Evolutionary conservation across 805 yeast species (phyloP).

Genomic region (Candida sphagnicola): DNA sequence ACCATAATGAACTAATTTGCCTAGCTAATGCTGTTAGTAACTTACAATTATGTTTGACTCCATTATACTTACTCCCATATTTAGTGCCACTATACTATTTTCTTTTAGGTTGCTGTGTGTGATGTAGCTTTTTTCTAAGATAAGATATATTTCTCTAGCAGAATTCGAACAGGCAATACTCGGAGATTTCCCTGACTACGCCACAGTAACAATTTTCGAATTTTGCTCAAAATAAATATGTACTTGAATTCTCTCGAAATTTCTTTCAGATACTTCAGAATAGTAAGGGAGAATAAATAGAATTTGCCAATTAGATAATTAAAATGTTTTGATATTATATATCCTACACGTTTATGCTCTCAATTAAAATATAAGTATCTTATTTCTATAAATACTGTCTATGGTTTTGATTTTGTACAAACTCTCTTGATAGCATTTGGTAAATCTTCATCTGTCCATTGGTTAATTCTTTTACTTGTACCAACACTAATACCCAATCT

Average conservation of each 20-base stretch:
- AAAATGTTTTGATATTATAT: too few relatives aligned
- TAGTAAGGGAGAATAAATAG: too few relatives aligned
- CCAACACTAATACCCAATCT: conserved; percentile 40
- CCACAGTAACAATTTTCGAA: too few relatives aligned
- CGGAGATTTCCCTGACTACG: neutral
- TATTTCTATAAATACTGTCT: neutral
- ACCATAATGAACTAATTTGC: conserved; percentile 65
- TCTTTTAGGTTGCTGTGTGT: neutral
- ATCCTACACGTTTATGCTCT: too few relatives aligned
- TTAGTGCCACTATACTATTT: neutral
- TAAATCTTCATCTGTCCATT: conserved; percentile 58
- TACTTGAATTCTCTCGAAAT: too few relatives aligned
- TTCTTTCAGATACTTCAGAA: too few relatives aligned
- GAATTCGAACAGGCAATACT: neutral
- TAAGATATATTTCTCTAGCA: neutral
- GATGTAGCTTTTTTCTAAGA: neutral
- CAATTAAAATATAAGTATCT: too few relatives aligned
- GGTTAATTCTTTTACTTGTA: conserved; percentile 50
- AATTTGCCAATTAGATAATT: too few relatives aligned
- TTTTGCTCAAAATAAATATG: too few relatives aligned
- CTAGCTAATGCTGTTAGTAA: conserved; percentile 37
- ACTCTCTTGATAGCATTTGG: conserved; percentile 40
- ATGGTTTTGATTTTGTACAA: neutral
- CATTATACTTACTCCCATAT: conserved; percentile 8
- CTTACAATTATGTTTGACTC: neutral